A percentile compares a stretch with the other conserved stretches of the same genome.
Conservation (phyloP, 495 filamentous ascomycete genomes). For the Daldinia vernicosa region DNA sequence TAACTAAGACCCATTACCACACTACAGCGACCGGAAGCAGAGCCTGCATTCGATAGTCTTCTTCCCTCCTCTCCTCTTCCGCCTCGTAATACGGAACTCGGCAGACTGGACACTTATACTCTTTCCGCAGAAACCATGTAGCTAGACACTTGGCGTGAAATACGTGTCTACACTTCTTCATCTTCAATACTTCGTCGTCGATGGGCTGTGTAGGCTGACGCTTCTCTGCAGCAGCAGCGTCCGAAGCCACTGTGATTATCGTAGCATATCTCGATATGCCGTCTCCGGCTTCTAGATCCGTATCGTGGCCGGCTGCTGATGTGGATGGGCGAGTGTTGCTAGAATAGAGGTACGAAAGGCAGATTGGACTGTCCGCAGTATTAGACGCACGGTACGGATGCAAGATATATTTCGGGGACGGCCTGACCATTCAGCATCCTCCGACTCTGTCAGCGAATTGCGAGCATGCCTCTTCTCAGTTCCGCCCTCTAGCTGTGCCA, state of each 20-base stretch:
- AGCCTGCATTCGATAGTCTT: constrained; percentile 19
- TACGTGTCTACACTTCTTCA: constrained; percentile 38
- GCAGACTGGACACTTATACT: constrained; percentile 42
- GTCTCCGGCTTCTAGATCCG: constrained; percentile 25
- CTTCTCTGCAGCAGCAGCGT: background rate
- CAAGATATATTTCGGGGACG: background rate
- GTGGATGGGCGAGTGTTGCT: constrained; percentile 8
- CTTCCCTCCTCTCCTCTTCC: background rate
- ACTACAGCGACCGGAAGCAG: constrained; percentile 18
- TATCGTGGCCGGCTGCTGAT: constrained; percentile 1
- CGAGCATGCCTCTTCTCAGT: constrained; percentile 21
- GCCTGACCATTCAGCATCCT: constrained; percentile 32
- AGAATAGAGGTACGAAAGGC: constrained; percentile 27
- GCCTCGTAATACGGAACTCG: constrained; percentile 29
- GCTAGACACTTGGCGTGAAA: constrained; percentile 43
- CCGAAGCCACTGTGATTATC: background rate
- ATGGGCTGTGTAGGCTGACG: constrained; percentile 9
- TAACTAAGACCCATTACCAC: constrained; percentile 11
- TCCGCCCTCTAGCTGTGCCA: constrained; percentile 26
- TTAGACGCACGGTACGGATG: constrained; percentile 1
- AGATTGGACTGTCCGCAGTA: constrained; percentile 23
- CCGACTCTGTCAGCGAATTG: constrained; percentile 23
- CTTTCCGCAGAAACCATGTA: constrained; percentile 33
- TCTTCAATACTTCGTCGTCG: constrained; percentile 33
- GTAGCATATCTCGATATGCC: constrained; percentile 3